A percentile compares a stretch with the other conserved stretches of the same genome.
Conservation (phyloP, 805 yeast species). For the Lachancea kluyveri region DNA sequence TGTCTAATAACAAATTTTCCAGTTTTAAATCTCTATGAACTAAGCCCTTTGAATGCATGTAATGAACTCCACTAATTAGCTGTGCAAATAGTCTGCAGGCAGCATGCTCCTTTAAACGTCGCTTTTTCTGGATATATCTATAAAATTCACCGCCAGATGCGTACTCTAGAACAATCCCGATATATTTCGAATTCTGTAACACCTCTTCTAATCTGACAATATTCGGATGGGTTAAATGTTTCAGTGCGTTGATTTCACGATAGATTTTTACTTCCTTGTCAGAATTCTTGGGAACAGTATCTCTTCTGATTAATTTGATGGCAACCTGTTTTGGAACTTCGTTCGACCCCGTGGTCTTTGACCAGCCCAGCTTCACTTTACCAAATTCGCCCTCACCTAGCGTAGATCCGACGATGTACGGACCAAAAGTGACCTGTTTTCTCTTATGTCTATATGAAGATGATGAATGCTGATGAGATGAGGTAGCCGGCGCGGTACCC, state of each 20-base stretch:
- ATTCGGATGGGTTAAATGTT: constrained; percentile 85
- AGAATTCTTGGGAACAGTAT: constrained; percentile 78
- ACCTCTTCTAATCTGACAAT: constrained; percentile 90
- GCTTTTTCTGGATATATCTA: constrained; percentile 82
- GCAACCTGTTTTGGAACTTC: constrained; percentile 74
- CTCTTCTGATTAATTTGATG: constrained; percentile 84
- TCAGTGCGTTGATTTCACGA: constrained; percentile 87
- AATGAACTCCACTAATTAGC: constrained; percentile 87
- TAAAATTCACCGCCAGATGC: constrained; percentile 97
- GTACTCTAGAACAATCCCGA: constrained; percentile 93
- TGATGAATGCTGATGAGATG: constrained; percentile 5
- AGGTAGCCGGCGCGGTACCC: constrained; percentile 1
- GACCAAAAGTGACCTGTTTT: constrained; percentile 79
- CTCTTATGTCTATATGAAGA: constrained; percentile 23
- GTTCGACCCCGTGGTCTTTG: constrained; percentile 48
- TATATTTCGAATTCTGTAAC: constrained; percentile 86
- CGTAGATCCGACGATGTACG: constrained; percentile 85
- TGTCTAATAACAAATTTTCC: constrained; percentile 77
- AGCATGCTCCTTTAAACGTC: constrained; percentile 76
- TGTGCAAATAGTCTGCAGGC: constrained; percentile 91
- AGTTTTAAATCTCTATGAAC: constrained; percentile 89
- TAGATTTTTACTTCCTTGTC: constrained; percentile 85
- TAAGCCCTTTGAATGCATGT: constrained; percentile 88
- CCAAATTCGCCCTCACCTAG: constrained; percentile 98
- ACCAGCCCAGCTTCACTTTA: constrained; percentile 94